Base-by-base conservation (phyloP, 257 asterid genomes). In the Fraxinus pennsylvanica region DNA sequence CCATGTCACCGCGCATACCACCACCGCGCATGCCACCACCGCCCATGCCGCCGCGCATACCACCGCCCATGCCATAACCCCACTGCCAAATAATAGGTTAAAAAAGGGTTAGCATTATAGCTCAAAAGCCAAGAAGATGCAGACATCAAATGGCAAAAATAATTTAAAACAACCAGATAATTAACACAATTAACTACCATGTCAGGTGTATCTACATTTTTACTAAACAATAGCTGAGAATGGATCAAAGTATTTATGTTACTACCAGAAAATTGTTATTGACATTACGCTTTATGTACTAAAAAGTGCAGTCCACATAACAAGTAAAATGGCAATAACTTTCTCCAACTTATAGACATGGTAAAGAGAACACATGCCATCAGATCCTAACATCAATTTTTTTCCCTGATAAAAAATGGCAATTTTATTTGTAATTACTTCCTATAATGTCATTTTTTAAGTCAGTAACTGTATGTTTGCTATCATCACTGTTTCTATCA, bases 31-130 rank as follows among this genome's bases (percentile, higher is more conserved):
- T 59, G 0, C 68, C 29, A 59, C 10, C 27, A 32, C 88, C 86
- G 33, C 84, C 70, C 63, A 33, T 33, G 52, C 71, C 54, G 0
- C 83, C 76, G 9, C 36, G 74, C 90, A 90, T 89, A 47, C n/a
- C n/a, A 14, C n/a, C n/a, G 0, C 57, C 57, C 57, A 47, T 47
- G 59, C 59, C n/a, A 15, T 47, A 47, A 47, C 57, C 57, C 57
- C n/a, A 47, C n/a, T 47, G 57, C 3, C 57, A 47, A 47, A 47
- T 7, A 47, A 13, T 4, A 47, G n/a, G 57, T 72, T 72, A 35
- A 47, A 47, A 47, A 47, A 47, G 19, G n/a, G 57, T 47, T 47
- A 47, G 57, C n/a, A 47, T 14, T 47, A 14, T 47, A 47, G 57
- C 4, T 47, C 6, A 14, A 47, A 14, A 25, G 3, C 17, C 19